A percentile compares a stretch with the other conserved stretches of the same genome.
These are phyloP conservation scores for Theobroma grandiflorum DNA, from an alignment of 441 rosid species.

Conservation along the genomic window DNA sequence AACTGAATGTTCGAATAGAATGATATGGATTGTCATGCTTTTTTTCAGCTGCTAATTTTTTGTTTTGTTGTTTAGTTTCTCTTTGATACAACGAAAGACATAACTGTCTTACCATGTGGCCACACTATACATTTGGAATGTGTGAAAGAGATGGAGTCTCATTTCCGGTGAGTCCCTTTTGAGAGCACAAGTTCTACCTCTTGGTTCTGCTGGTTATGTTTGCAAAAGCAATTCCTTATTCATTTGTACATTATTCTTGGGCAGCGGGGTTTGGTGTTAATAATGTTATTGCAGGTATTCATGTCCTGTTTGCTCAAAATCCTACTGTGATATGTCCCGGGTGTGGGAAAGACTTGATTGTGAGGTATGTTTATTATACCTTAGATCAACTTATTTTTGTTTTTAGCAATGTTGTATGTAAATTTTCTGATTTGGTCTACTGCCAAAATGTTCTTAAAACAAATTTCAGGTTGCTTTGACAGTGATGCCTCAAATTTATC, in stretches of 20 bases:
- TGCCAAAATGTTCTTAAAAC: conserved; percentile 1
- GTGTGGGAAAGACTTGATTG: conserved; percentile 52
- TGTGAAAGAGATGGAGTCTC: conserved; percentile 58
- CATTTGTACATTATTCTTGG: neutral
- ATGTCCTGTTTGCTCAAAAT: conserved; percentile 59
- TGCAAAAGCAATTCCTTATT: conserved; percentile 15
- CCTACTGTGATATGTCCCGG: conserved; percentile 48
- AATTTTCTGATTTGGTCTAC: neutral
- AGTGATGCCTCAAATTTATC: conserved; percentile 46
- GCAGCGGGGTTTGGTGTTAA: conserved; percentile 26
- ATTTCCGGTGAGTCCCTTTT: conserved; percentile 50
- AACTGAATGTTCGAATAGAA: neutral
- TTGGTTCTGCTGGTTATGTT: neutral
- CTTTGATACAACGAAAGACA: conserved; percentile 63
- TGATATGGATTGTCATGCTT: neutral
- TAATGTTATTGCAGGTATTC: conserved; percentile 45
- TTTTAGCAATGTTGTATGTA: neutral
- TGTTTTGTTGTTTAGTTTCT: conserved; percentile 47
- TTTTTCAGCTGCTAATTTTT: neutral
- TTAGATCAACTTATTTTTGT: neutral
- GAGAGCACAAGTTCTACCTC: neutral
- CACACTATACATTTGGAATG: conserved; percentile 73
- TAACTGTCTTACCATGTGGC: conserved; percentile 62
- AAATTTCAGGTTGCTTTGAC: conserved; percentile 45
- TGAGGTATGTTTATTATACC: conserved; percentile 40